A percentile compares a stretch with the other conserved stretches of the same genome.
These are phyloP conservation scores for Trichoderma asperellum DNA, from an alignment of 2,329 filamentous ascomycete species.

Conservation along the genomic window DNA sequence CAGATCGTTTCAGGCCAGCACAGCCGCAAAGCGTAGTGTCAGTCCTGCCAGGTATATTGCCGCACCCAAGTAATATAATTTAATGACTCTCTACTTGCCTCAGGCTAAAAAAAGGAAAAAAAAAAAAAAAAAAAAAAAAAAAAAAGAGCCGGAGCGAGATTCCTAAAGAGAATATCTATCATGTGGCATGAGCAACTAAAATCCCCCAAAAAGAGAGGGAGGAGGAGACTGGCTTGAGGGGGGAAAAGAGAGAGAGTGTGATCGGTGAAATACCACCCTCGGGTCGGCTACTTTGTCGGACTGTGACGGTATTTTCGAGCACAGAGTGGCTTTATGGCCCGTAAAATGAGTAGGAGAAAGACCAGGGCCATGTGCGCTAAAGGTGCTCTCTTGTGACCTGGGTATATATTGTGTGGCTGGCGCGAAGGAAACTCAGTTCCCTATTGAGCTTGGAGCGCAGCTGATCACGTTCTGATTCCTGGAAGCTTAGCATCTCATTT, in stretches of 20 bases:
- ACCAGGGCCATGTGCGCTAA: not conserved
- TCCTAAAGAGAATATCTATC: not conserved
- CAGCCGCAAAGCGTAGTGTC: not conserved
- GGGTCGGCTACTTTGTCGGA: not conserved
- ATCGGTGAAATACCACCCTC: not conserved
- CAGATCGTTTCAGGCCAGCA: not conserved
- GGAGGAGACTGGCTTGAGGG: not conserved
- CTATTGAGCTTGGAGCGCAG: not conserved
- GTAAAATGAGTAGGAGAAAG: not conserved
- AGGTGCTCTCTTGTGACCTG: not conserved
- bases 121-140: not conserved
- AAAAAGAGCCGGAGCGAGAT: not conserved
- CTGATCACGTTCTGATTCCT: not conserved
- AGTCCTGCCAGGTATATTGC: not conserved
- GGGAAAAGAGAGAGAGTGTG: not conserved
- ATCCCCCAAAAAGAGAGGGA: not conserved
- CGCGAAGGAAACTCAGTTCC: not conserved
- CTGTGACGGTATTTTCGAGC: not conserved
- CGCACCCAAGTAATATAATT: not conserved
- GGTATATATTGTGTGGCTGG: not conserved
- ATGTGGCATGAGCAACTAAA: not conserved
- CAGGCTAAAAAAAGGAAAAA: not conserved
- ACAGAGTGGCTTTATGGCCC: not conserved
- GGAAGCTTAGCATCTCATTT: not conserved
- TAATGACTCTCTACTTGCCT: not conserved